These are phyloP conservation scores for Wickerhamiella siamensis DNA, from an alignment of 805 yeast species.

Conservation along the genomic window DNA sequence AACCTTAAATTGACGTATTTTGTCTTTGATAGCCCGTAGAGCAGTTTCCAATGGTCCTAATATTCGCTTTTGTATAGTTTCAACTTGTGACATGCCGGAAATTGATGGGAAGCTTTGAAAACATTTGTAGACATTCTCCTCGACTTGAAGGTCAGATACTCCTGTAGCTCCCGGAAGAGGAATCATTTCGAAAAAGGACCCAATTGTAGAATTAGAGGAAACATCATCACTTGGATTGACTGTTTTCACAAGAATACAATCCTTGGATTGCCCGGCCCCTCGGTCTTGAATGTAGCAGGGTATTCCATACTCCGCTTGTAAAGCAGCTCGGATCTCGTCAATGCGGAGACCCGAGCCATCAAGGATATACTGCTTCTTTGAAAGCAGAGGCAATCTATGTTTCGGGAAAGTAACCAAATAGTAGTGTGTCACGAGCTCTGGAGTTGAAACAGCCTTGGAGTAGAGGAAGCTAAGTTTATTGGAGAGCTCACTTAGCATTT, in stretches of 20 bases:
- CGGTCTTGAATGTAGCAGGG: neutral
- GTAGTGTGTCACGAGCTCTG: neutral
- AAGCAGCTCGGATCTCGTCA: neutral
- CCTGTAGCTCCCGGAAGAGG: slow-evolving; percentile 1
- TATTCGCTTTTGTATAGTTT: neutral
- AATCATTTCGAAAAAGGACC: neutral
- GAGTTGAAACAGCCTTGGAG: neutral
- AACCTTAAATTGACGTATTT: neutral
- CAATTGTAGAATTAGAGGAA: neutral
- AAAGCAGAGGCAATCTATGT: neutral
- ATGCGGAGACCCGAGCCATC: neutral
- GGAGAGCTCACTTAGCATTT: neutral
- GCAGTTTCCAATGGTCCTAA: neutral
- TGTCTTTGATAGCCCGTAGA: neutral
- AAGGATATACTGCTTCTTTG: neutral
- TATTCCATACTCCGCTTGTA: neutral
- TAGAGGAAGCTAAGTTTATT: neutral
- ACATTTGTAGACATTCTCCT: neutral
- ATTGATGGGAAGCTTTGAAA: neutral
- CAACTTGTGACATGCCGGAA: neutral
- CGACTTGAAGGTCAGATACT: neutral
- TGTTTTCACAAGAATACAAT: neutral
- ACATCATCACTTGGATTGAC: neutral
- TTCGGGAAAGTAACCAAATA: neutral
- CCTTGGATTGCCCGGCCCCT: neutral